Base-by-base conservation (phyloP, 305 asterid species). In the Rubia tinctorum region DNA sequence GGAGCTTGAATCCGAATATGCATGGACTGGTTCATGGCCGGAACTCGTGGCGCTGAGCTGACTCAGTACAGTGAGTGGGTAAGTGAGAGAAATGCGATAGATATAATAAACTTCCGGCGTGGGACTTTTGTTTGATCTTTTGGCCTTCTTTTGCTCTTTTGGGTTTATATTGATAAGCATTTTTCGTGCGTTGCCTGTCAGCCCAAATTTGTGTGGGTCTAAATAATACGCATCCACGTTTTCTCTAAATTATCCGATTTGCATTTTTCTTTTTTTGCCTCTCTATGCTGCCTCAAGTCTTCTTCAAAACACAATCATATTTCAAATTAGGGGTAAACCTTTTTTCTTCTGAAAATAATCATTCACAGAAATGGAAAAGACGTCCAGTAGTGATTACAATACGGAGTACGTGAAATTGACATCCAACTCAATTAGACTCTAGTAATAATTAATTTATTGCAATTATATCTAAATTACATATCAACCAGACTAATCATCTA, bases 1-100 rank as follows among this genome's bases (percentile, higher is more conserved):
- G 88, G 91, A 70, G 91, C 76, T 82, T 84, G 91, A 78, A 88
- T 73, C 63, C 96, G 89, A 61, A 84, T 80, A 79, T 82, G 83
- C 88, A 86, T 84, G 22, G 90, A 67, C 71, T 81, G 92, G 71
- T 75, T 89, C 91, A 89, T 84, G 17, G 65, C 71, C 25, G 65
- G 58, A 56, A 47, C 51, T 69, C 68, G 56, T 8, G 43, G 42
- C 22, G 43, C 37, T n/a, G 69, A 43, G 30, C 51, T 13, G 43
- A 58, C 68, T 44, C 73, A 3, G 73, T 39, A 23, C 65, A 2
- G 71, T 39, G 42, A 39, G 58, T 39, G 43, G n/a, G 53, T 12
- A 45, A 37, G 68, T 18, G 42, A 68, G 66, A 51, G 66, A 51
- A 49, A 62, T 49, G 42, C 71, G 40, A 42, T 60, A 43, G 67